Conservation (phyloP, 495 filamentous ascomycete species). For the Penicillium macrosclerotiorum region DNA sequence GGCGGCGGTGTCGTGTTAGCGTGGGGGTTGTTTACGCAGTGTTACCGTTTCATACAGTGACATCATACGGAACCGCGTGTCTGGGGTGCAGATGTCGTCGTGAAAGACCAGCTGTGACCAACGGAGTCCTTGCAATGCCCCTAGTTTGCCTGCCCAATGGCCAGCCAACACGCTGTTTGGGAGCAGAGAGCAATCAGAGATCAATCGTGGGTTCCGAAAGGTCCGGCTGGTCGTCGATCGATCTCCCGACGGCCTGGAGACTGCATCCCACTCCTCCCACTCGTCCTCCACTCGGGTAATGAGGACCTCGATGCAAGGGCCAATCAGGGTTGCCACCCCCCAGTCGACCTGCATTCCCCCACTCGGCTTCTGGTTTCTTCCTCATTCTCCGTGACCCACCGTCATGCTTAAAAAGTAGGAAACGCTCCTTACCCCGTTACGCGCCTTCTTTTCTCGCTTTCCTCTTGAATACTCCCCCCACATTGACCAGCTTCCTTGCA, state of each 20-base stretch:
- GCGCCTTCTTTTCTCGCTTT: conserved; percentile 17
- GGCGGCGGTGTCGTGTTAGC: conserved; percentile 8
- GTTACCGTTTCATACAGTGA: conserved; percentile 13
- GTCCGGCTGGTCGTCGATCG: conserved; percentile 2
- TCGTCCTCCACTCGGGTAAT: conserved; percentile 22
- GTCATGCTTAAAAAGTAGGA: conserved; percentile 28
- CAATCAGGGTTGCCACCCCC: conserved; percentile 12
- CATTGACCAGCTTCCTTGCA: not conserved
- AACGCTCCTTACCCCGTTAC: conserved; percentile 9
- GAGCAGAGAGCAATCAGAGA: no score
- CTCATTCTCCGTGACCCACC: conserved; percentile 26
- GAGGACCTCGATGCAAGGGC: conserved; percentile 1
- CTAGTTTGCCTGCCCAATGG: no score
- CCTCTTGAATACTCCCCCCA: not conserved
- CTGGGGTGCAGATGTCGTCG: not conserved
- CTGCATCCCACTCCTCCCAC: conserved; percentile 15
- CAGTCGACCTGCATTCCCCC: conserved; percentile 12
- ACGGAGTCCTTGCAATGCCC: no score
- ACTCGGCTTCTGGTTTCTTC: conserved; percentile 30
- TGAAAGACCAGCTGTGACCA: not conserved
- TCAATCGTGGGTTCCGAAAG: not conserved
- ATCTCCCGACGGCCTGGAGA: conserved; percentile 11
- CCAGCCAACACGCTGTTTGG: no score
- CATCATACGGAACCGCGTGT: conserved; percentile 12
- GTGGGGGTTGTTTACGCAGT: conserved; percentile 25